Base-by-base conservation (phyloP, 2,329 filamentous ascomycete genomes). In the Monascus ruber region DNA sequence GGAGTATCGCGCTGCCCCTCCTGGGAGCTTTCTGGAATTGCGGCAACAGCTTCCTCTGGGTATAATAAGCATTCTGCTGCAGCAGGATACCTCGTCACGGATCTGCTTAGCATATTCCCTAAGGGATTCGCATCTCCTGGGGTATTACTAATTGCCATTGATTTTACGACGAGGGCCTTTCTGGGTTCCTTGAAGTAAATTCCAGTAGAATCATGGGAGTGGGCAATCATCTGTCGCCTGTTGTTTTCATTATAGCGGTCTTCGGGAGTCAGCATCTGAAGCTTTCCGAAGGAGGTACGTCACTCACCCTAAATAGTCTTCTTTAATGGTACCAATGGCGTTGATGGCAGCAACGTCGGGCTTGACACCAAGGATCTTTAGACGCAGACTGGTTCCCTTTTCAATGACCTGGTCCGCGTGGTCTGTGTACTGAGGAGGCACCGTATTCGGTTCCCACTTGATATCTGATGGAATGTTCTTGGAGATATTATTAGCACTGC, bases 241-340 rank as follows among this genome's bases (percentile, higher is more conserved):
- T 33, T 24, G 31, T 9, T n/a, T 33, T n/a, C 10, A 6, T n/a
- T 24, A 24, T 34, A 24, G 24, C 11, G 32, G n/a, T 11, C n/a
- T 11, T 34, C 7, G 24, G 7, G 40, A 34, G n/a, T 35, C n/a
- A 11, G 7, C 32, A 34, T 24, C 32, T n/a, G 6, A 11, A 34
- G 24, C 11, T 11, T 24, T 34, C 6, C 6, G 6, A 34, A 32
- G 24, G 35, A 27, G 24, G 2, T 7, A 24, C 27, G 35, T 5
- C 24, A 55, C 63, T 48, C 48, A 70, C 67, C 68, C 68, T 48
- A 71, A 58, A 47, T 62, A 71, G 51, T 70, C 77, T 59, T 82
- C 89, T 66, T 94, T 94, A 69, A 98, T 95, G 51, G 86, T 96
- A 44, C 88, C 91, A 62, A 98, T 94, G 31, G 89, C 91, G 74